Conservation (phyloP, 257 asterid species). For the Solanum tacnaense region DNA sequence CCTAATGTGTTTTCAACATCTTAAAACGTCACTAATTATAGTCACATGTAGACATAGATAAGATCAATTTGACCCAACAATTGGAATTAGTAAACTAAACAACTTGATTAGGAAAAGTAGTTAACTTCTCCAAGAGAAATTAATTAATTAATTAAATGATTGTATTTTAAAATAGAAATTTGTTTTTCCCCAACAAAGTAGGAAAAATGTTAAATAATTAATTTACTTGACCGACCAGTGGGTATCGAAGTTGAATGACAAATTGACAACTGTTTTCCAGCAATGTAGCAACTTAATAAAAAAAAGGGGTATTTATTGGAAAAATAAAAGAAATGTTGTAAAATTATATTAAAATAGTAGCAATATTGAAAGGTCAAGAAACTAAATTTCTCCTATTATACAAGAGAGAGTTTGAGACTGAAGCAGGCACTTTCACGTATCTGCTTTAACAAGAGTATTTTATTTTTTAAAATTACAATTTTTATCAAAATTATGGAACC, state of each 20-base stretch:
- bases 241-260: background rate
- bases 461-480: no score
- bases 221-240: background rate
- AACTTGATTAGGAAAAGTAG: background rate
- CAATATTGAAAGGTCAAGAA: background rate
- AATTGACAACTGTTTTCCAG: background rate
- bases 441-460: no score
- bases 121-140: background rate
- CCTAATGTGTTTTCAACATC: background rate
- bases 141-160: background rate
- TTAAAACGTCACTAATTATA: background rate
- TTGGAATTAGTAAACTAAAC: background rate
- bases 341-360: no score
- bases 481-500: no score
- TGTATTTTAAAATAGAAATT: background rate
- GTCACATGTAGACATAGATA: background rate
- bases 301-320: no score
- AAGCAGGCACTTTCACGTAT: no score
- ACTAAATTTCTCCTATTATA: no score
- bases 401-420: no score
- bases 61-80: background rate
- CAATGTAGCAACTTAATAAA: background rate
- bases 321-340: background rate
- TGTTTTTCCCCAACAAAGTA: background rate
- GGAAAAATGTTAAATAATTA: background rate